These are phyloP conservation scores for Sisymbrium irio DNA, from an alignment of 345 rosid genomes.

Conservation along the genomic window DNA sequence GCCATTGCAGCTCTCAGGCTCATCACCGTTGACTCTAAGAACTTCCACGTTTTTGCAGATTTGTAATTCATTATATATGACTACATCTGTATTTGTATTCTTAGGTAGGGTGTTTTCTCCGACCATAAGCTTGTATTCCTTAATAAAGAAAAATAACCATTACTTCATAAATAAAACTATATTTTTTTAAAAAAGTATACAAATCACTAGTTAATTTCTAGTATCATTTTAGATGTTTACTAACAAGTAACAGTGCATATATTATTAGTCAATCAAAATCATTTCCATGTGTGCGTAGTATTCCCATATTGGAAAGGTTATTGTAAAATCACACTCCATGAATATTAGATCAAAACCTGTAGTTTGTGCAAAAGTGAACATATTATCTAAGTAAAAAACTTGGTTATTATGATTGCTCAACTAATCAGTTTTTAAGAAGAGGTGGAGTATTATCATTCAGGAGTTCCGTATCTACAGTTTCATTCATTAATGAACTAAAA, in stretches of 20 bases:
- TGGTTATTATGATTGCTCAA: too few species aligned
- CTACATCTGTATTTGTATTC: not conserved
- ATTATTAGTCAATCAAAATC: not conserved
- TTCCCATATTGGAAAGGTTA: too few species aligned
- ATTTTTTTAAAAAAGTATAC: not conserved
- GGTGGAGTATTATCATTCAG: not conserved
- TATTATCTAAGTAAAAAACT: too few species aligned
- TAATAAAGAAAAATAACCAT: not conserved
- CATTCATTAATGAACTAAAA: too few species aligned
- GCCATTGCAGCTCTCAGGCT: conserved; percentile 70
- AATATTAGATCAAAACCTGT: too few species aligned
- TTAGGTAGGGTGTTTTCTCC: not conserved
- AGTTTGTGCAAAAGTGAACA: too few species aligned
- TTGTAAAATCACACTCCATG: too few species aligned
- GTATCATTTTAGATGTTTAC: not conserved
- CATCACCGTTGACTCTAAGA: conserved; percentile 69
- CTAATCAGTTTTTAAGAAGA: too few species aligned
- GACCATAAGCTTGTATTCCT: conserved; percentile 13
- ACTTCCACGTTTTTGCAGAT: conserved; percentile 83
- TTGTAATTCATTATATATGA: conserved; percentile 31
- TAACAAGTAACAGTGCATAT: not conserved
- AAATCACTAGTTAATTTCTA: too few species aligned
- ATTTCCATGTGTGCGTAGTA: not conserved
- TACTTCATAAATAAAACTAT: not conserved
- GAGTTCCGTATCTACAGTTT: too few species aligned